Evolutionary conservation across 2,329 filamentous ascomycete species (phyloP).

Genomic region (Aureobasidium sp.): DNA sequence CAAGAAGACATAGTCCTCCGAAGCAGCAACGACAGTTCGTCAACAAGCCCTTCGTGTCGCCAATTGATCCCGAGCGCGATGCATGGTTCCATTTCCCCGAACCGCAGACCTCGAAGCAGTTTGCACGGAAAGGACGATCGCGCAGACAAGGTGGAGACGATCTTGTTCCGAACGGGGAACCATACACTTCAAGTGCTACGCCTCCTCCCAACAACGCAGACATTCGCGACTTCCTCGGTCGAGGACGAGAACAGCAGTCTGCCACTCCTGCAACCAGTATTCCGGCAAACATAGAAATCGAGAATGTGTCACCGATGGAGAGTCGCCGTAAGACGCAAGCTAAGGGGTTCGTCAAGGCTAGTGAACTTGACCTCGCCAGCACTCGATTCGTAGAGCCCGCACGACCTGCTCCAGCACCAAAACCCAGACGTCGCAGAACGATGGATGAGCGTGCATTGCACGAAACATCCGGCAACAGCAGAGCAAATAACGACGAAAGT

Average conservation of each 20-base stretch:
- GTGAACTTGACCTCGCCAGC: conserved; percentile 19
- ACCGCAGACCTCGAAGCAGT: not conserved
- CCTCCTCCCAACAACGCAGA: conserved; percentile 10
- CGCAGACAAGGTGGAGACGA: conserved; percentile 3
- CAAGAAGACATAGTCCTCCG: conserved; percentile 15
- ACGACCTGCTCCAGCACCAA: not conserved
- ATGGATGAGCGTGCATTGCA: not conserved
- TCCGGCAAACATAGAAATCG: not conserved
- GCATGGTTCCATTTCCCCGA: conserved; percentile 21
- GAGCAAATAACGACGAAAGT: not conserved
- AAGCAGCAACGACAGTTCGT: conserved; percentile 15
- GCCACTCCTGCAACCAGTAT: not conserved
- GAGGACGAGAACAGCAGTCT: not conserved
- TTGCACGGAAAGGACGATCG: conserved; percentile 6
- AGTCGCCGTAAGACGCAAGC: not conserved
- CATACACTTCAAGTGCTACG: conserved; percentile 5
- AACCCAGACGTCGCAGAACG: conserved; percentile 3
- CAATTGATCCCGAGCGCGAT: conserved; percentile 17
- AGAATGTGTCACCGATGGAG: not conserved
- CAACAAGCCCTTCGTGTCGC: conserved; percentile 26
- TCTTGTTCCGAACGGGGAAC: conserved; percentile 21
- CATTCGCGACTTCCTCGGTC: conserved; percentile 7
- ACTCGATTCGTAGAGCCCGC: conserved; percentile 7
- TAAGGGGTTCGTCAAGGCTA: conserved; percentile 23
- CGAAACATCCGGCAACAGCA: not conserved